Evolutionary conservation across 164 flowering plant genomes (phyloP).

Genomic region (Liquidambar formosana): DNA sequence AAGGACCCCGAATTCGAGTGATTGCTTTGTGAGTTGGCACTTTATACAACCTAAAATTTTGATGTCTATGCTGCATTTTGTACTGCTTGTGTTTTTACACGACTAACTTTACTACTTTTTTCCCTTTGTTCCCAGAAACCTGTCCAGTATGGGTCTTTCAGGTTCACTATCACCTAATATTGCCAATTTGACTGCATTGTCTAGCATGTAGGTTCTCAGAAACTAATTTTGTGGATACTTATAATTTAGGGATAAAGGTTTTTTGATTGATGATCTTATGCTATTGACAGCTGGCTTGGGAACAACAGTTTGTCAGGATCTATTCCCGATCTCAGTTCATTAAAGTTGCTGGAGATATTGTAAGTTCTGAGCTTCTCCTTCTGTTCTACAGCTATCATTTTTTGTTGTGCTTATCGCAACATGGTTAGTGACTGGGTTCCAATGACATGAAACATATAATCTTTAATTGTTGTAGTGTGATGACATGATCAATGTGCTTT

Average conservation of each 20-base stretch:
- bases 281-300: slow-evolving; percentile 64
- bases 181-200: slow-evolving; percentile 76
- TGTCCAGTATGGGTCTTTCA: slow-evolving; percentile 71
- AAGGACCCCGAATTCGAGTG: slow-evolving; percentile 61
- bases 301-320: slow-evolving; percentile 72
- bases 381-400: neutral
- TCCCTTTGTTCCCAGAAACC: slow-evolving; percentile 50
- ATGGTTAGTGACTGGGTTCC: too few species aligned
- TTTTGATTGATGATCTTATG: slow-evolving; percentile 16
- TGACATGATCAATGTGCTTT: neutral
- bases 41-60: neutral
- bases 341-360: slow-evolving; percentile 63
- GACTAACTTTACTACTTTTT: slow-evolving; percentile 2
- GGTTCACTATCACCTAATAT: slow-evolving; percentile 71
- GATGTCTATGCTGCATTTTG: neutral
- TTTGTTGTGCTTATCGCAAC: neutral
- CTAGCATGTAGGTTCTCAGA: slow-evolving; percentile 44
- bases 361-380: slow-evolving; percentile 37
- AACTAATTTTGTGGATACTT: slow-evolving; percentile 1
- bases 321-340: slow-evolving; percentile 70
- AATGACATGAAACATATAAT: neutral
- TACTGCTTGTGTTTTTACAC: neutral
- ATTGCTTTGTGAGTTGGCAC: slow-evolving; percentile 61
- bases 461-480: neutral
- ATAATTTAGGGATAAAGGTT: neutral